phyloP scores from a whole-genome alignment of 495 filamentous ascomycete species.

The Usnea hakonensis region DNA sequence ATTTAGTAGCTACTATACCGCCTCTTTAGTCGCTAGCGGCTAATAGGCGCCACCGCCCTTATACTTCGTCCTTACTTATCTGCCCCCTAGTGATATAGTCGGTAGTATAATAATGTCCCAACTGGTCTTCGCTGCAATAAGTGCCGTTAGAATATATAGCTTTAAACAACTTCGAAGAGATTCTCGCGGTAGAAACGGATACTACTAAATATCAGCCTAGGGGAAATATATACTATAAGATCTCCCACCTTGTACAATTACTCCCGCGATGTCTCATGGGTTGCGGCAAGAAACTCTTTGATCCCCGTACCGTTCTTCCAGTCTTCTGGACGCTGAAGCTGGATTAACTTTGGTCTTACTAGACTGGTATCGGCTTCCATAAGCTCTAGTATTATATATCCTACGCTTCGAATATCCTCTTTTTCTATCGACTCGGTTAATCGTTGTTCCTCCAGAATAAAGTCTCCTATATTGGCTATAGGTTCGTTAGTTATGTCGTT shows the following conservation, averaged over 20 bases:
- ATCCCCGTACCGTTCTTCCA: conserved; percentile 6
- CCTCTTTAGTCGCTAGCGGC: too few relatives aligned
- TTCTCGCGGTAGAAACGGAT: conserved; percentile 5
- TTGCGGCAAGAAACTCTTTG: conserved; percentile 16
- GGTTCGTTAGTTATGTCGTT: too few relatives aligned
- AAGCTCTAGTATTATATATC: conserved; percentile 6
- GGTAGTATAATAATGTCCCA: background rate
- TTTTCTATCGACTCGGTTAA: background rate
- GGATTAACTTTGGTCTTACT: background rate
- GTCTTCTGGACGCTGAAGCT: background rate
- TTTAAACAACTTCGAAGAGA: background rate
- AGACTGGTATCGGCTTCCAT: conserved; percentile 7
- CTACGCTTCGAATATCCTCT: background rate
- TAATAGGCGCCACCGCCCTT: too few relatives aligned
- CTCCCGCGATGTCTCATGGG: conserved; percentile 8
- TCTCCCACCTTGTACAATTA: conserved; percentile 11
- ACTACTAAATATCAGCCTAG: background rate
- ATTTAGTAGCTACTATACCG: too few relatives aligned
- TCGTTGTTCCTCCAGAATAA: background rate
- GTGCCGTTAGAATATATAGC: conserved; percentile 3
- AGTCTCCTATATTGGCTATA: conserved; percentile 6
- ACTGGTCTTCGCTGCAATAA: background rate
- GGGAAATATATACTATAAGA: background rate
- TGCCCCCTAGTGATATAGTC: too few relatives aligned
- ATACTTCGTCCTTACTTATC: too few relatives aligned